Conservation (phyloP, 495 filamentous ascomycete species). For the Podospora pseudopauciseta region DNA sequence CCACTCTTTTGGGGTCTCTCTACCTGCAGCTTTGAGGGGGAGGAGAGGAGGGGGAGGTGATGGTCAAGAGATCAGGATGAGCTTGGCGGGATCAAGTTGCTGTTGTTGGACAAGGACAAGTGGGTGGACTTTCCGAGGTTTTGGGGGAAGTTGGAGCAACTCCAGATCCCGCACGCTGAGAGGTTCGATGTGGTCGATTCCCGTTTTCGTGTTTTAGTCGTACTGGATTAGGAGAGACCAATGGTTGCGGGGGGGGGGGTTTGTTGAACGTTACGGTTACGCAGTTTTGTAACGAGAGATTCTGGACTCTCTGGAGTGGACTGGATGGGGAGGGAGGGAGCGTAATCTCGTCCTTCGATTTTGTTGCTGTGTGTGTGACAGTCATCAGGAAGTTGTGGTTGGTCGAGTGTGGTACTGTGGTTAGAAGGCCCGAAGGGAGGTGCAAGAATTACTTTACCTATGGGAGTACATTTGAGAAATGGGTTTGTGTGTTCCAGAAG, state of each 20-base stretch:
- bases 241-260: background rate
- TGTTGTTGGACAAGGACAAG: background rate
- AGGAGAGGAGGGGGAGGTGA: background rate
- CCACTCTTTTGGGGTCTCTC: background rate
- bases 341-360: background rate
- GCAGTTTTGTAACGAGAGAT: too few relatives aligned
- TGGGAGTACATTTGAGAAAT: background rate
- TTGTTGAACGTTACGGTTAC: background rate
- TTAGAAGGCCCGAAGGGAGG: background rate
- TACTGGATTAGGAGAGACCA: background rate
- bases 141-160: background rate
- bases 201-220: constrained; percentile 8
- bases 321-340: background rate
- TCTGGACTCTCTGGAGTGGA: background rate
- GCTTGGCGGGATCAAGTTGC: background rate
- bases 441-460: background rate
- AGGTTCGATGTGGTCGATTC: constrained; percentile 8
- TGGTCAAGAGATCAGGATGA: background rate
- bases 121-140: background rate
- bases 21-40: background rate
- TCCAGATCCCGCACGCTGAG: constrained; percentile 1
- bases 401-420: background rate
- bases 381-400: background rate
- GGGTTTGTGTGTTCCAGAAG: background rate
- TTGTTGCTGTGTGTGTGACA: background rate